Percentiles rank a stretch among this genome's conserved stretches.
These are phyloP conservation scores for Phalaenopsis hybrid DNA, from an alignment of 116 monocot species.

Conservation along the genomic window DNA sequence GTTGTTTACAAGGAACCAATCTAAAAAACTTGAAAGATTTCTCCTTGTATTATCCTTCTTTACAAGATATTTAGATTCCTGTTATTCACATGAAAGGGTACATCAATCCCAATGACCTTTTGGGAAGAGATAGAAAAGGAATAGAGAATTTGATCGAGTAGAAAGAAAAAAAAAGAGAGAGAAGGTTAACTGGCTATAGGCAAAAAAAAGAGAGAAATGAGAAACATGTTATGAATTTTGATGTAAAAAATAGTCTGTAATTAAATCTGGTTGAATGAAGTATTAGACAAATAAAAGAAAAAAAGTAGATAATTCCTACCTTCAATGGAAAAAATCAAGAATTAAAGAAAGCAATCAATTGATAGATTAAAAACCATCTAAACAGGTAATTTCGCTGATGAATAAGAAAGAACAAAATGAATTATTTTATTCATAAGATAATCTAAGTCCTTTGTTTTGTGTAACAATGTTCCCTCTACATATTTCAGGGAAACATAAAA, in stretches of 20 bases:
- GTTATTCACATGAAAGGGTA: not conserved
- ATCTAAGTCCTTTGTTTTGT: not conserved
- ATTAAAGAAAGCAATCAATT: not conserved
- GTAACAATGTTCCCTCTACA: not conserved
- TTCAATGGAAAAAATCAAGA: not conserved
- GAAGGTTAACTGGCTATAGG: not conserved
- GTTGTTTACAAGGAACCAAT: too few relatives aligned
- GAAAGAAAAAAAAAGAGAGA: not conserved
- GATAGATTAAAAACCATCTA: not conserved
- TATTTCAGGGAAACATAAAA: not conserved
- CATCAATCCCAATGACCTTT: not conserved
- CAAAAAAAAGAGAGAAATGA: not conserved
- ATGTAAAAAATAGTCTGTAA: not conserved
- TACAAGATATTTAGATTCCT: not conserved
- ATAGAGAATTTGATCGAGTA: not conserved
- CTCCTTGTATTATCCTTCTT: not conserved
- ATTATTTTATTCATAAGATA: not conserved
- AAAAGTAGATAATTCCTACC: not conserved
- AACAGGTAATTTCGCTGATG: not conserved
- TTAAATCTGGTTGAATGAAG: not conserved
- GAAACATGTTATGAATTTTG: not conserved
- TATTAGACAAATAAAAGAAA: not conserved
- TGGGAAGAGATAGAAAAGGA: not conserved
- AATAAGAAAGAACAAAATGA: not conserved
- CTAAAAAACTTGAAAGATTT: not conserved